phyloP scores from a whole-genome alignment of 768 basidiomycete genomes.

The Lenzites betulinus region DNA sequence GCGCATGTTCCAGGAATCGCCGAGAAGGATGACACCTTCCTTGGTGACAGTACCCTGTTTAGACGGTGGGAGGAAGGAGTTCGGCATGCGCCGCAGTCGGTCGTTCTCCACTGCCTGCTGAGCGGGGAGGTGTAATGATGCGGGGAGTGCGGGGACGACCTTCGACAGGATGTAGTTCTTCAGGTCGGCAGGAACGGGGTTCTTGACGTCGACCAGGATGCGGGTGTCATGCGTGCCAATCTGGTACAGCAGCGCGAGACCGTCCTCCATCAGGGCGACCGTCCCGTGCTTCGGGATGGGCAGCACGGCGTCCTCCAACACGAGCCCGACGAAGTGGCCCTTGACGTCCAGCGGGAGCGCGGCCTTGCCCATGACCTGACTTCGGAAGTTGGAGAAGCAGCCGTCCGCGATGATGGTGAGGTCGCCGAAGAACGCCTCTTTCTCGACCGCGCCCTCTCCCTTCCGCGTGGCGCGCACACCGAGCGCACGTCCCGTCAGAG shows the following conservation, averaged over 20 bases:
- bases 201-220: slow-evolving; percentile 89
- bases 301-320: slow-evolving; percentile 74
- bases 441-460: slow-evolving; percentile 38
- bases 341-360: slow-evolving; percentile 54
- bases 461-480: slow-evolving; percentile 64
- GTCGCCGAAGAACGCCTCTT: slow-evolving; percentile 66
- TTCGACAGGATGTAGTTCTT: slow-evolving; percentile 74
- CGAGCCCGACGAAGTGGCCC: slow-evolving; percentile 82
- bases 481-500: slow-evolving; percentile 51
- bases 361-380: slow-evolving; percentile 56
- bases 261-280: slow-evolving; percentile 78
- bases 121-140: slow-evolving; percentile 65
- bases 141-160: slow-evolving; percentile 81
- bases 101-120: slow-evolving; percentile 71
- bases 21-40: slow-evolving; percentile 80
- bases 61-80: slow-evolving; percentile 85
- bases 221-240: slow-evolving; percentile 88
- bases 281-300: slow-evolving; percentile 83
- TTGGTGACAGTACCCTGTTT: slow-evolving; percentile 58
- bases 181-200: slow-evolving; percentile 79
- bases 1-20: slow-evolving; percentile 99
- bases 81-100: slow-evolving; percentile 90
- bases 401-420: slow-evolving; percentile 92
- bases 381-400: slow-evolving; percentile 92
- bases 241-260: slow-evolving; percentile 93